phyloP scores from a whole-genome alignment of 257 asterid genomes.

The Striga asiatica region DNA sequence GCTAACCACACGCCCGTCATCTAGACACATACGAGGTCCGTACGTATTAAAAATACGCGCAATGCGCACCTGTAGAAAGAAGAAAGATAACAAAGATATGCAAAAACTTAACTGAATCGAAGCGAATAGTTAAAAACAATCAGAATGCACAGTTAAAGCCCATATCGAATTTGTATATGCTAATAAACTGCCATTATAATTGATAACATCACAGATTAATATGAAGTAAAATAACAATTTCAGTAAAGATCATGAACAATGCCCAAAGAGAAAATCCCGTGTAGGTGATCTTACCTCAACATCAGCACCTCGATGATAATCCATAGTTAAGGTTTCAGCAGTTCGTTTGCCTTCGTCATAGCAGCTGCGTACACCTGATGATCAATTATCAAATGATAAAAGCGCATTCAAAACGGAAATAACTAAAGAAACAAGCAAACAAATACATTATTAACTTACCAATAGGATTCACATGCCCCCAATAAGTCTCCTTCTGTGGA shows the following conservation, averaged over 20 bases:
- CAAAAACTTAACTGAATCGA: background rate
- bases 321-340: constrained; percentile 96
- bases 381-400: constrained; percentile 1
- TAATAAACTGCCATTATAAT: constrained; percentile 1
- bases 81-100: constrained; percentile 5
- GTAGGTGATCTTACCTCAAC: too few species aligned
- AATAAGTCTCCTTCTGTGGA: constrained; percentile 95
- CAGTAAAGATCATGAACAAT: too few species aligned
- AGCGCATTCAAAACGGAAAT: constrained; percentile 1
- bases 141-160: background rate
- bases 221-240: too few species aligned
- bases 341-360: constrained; percentile 93
- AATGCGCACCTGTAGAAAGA: constrained; percentile 65
- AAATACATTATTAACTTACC: constrained; percentile 39
- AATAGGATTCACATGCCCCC: constrained; percentile 97
- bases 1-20: constrained; percentile 99
- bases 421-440: background rate
- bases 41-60: constrained; percentile 95
- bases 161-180: background rate
- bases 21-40: constrained; percentile 97
- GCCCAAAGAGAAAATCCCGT: too few species aligned
- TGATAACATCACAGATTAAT: background rate
- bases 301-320: constrained; percentile 85
- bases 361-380: constrained; percentile 93
- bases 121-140: background rate